Conservation (phyloP, 139 green algal genomes). For the Chlorella ohadii region DNA sequence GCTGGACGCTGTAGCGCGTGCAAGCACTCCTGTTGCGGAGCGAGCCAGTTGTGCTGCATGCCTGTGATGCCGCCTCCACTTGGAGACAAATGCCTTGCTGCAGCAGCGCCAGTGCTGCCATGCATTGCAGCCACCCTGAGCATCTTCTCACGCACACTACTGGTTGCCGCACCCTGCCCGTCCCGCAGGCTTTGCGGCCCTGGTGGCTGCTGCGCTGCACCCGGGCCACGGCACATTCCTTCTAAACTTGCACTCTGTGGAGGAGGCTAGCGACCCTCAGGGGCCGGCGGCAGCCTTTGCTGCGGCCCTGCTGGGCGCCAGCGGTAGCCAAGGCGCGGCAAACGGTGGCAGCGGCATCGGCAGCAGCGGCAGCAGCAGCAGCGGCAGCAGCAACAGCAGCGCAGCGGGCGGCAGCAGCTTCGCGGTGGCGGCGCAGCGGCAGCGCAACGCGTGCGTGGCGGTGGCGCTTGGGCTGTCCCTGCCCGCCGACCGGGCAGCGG, state of each 20-base stretch:
- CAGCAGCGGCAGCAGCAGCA: neutral
- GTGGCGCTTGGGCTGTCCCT: slow-evolving; percentile 10
- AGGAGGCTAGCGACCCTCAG: neutral
- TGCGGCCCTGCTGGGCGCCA: neutral
- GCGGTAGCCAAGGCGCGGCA: neutral
- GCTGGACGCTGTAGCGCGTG: neutral
- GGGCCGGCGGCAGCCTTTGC: neutral
- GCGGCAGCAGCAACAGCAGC: slow-evolving; percentile 4
- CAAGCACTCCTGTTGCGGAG: too few species aligned
- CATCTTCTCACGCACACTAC: neutral
- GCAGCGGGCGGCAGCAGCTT: slow-evolving; percentile 15
- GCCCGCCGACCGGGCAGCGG: neutral
- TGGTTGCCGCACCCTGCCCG: too few species aligned
- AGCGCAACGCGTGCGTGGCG: slow-evolving; percentile 26
- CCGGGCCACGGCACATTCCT: slow-evolving; percentile 56
- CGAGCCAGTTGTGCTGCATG: too few species aligned
- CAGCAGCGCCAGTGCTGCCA: too few species aligned
- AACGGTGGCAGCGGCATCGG: neutral
- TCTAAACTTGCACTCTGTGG: slow-evolving; percentile 53
- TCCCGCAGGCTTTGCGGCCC: slow-evolving; percentile 35
- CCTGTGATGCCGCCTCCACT: too few species aligned
- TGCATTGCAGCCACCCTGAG: neutral
- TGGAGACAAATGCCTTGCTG: too few species aligned
- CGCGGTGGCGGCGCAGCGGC: slow-evolving; percentile 8
- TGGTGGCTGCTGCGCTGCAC: slow-evolving; percentile 49